A percentile compares a stretch with the other conserved stretches of the same genome.
Conservation (phyloP, 2,329 filamentous ascomycete genomes). For the Colletotrichum truncatum region DNA sequence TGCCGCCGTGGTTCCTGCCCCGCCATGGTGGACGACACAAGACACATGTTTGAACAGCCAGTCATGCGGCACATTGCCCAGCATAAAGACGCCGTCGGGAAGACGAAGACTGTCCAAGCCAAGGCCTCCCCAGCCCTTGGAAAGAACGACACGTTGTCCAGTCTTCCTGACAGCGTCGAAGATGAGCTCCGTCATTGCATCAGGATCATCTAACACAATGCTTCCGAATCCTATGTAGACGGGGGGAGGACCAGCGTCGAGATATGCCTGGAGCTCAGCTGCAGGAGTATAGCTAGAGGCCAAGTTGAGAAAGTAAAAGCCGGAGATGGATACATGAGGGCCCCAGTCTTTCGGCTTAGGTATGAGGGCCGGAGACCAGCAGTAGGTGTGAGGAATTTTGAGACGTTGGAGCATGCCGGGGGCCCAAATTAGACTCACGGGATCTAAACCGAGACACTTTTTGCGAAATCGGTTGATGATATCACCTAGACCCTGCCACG, state of each 20-base stretch:
- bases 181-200: conserved; percentile 74
- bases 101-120: conserved; percentile 75
- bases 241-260: conserved; percentile 75
- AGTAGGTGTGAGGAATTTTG: conserved; percentile 87
- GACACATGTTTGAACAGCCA: conserved; percentile 87
- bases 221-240: conserved; percentile 87
- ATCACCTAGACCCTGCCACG: conserved; percentile 92
- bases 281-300: conserved; percentile 73
- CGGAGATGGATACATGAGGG: conserved; percentile 75
- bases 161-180: conserved; percentile 74
- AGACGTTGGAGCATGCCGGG: conserved; percentile 81
- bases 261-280: conserved; percentile 71
- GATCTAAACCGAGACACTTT: conserved; percentile 77
- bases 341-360: conserved; percentile 83
- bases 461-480: conserved; percentile 89
- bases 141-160: conserved; percentile 81
- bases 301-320: conserved; percentile 79
- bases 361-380: conserved; percentile 87
- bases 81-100: conserved; percentile 83
- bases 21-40: conserved; percentile 86
- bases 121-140: conserved; percentile 88
- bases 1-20: conserved; percentile 87
- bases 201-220: conserved; percentile 81
- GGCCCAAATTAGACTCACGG: conserved; percentile 83
- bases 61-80: conserved; percentile 88